A percentile compares a stretch with the other conserved stretches of the same genome.
Evolutionary conservation across 176 grass and related monocot genomes (phyloP).

Genomic region (Tillandsia leiboldiana): DNA sequence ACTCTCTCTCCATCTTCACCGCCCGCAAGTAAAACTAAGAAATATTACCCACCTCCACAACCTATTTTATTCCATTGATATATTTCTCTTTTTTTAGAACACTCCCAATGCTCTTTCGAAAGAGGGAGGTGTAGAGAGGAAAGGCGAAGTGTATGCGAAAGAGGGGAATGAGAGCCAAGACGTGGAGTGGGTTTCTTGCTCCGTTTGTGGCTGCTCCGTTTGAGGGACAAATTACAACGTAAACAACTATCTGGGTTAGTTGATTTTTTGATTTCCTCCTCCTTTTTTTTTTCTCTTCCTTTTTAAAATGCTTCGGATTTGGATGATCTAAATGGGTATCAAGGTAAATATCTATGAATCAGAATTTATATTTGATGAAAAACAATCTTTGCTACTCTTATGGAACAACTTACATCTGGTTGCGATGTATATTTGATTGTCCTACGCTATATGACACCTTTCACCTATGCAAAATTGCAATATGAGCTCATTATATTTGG

Average conservation of each 20-base stretch:
- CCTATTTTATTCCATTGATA: neutral
- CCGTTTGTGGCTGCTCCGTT: slow-evolving; percentile 65
- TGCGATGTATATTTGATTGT: no score
- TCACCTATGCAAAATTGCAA: no score
- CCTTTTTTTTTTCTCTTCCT: neutral
- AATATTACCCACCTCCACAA: neutral
- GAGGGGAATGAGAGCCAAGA: slow-evolving; percentile 4
- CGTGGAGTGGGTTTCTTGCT: slow-evolving; percentile 51
- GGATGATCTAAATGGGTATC: neutral
- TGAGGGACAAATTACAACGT: slow-evolving; percentile 49
- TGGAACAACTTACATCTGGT: no score
- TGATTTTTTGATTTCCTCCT: neutral
- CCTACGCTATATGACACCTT: no score
- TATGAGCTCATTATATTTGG: no score
- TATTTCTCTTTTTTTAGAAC: neutral
- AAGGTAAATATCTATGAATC: no score
- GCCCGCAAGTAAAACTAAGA: slow-evolving; percentile 21
- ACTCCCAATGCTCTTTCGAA: neutral
- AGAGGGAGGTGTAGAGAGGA: neutral
- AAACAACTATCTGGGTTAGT: slow-evolving; percentile 67
- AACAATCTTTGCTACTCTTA: no score
- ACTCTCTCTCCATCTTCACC: slow-evolving; percentile 18
- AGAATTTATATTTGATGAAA: no score
- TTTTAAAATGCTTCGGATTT: neutral
- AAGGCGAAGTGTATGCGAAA: neutral